These are phyloP conservation scores for Cyphellophora europaea DNA, from an alignment of 2,329 filamentous ascomycete genomes.

Conservation along the genomic window DNA sequence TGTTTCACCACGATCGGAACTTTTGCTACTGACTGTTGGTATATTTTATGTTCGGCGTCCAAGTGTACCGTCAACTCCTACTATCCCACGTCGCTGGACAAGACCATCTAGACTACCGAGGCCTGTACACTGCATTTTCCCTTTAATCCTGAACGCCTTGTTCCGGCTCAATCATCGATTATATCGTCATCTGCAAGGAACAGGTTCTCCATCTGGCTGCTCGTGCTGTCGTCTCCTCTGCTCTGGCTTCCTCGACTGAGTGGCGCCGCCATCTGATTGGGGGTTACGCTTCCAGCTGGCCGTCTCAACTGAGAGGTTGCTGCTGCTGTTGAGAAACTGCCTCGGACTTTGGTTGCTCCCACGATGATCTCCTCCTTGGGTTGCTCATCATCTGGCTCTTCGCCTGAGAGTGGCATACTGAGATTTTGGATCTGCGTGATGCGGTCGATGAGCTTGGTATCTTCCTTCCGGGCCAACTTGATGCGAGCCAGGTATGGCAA, in stretches of 20 bases:
- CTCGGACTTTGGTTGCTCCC: neutral
- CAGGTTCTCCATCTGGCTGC: conserved; percentile 51
- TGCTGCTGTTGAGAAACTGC: conserved; percentile 2
- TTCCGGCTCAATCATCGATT: conserved; percentile 48
- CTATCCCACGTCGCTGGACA: no score
- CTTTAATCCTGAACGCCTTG: no score
- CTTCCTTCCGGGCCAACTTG: conserved; percentile 9
- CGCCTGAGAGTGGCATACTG: conserved; percentile 6
- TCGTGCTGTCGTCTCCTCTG: conserved; percentile 12
- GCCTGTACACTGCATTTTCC: no score
- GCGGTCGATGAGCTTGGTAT: conserved; percentile 53
- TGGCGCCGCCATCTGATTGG: neutral
- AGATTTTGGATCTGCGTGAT: conserved; percentile 59
- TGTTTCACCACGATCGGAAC: no score
- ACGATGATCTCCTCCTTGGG: conserved; percentile 8
- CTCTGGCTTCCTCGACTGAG: conserved; percentile 11
- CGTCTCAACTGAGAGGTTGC: conserved; percentile 5
- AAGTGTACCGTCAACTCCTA: no score
- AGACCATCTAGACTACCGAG: no score
- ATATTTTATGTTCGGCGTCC: no score
- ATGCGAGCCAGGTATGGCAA: conserved; percentile 78
- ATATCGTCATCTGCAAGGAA: conserved; percentile 79
- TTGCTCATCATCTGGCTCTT: conserved; percentile 4
- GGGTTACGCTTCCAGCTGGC: conserved; percentile 31
- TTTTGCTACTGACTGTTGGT: no score